Evolutionary conservation across 108 stramenopile species (phyloP).

Genomic region (Cyclotella choctawhatcheeana): DNA sequence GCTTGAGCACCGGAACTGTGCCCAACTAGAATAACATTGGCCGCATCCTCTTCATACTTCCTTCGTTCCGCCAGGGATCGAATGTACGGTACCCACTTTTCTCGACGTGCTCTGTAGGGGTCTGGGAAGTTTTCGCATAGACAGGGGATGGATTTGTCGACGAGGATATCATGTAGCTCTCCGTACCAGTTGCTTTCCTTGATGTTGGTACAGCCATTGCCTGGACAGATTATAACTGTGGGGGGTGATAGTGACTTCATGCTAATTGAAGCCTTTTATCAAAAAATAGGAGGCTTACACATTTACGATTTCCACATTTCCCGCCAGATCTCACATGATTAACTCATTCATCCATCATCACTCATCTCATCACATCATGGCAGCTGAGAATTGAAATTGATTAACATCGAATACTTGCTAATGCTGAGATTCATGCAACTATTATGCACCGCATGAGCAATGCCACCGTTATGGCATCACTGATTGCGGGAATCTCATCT

Average conservation of each 20-base stretch:
- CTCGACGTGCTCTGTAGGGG: conserved; percentile 65
- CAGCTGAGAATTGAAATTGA: no score
- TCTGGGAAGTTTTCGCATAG: conserved; percentile 72
- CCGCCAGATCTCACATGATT: no score
- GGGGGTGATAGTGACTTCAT: conserved; percentile 10
- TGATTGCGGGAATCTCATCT: no score
- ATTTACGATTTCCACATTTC: no score
- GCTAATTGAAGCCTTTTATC: no score
- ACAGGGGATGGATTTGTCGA: conserved; percentile 40
- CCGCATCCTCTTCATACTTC: conserved; percentile 15
- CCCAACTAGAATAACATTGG: conserved; percentile 65
- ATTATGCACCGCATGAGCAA: no score
- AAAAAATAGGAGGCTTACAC: no score
- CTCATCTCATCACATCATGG: no score
- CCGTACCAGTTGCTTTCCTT: conserved; percentile 74
- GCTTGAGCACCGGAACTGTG: conserved; percentile 80
- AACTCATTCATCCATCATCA: no score
- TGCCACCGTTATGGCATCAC: no score
- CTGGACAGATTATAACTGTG: conserved; percentile 72
- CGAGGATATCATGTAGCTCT: conserved; percentile 43
- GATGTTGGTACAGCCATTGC: conserved; percentile 70
- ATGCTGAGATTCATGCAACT: no score
- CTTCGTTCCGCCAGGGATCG: conserved; percentile 45
- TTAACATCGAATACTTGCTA: no score
- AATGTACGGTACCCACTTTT: conserved; percentile 70